A percentile compares a stretch with the other conserved stretches of the same genome.
Conservation (phyloP, 768 basidiomycete species). For the Mycena floridula region DNA sequence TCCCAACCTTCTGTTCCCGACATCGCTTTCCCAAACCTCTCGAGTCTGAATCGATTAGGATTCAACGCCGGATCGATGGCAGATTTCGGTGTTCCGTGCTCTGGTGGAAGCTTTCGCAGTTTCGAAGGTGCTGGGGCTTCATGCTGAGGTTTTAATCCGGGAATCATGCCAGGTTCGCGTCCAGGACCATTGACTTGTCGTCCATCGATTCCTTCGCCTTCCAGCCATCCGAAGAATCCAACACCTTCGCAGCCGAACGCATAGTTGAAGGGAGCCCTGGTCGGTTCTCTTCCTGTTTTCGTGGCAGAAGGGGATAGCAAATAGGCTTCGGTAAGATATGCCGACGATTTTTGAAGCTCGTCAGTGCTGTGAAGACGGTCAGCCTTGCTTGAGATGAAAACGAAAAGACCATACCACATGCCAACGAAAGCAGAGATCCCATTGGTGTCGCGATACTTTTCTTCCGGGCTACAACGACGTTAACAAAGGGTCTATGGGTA, state of each 20-base stretch:
- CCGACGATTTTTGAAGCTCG: slow-evolving; percentile 71
- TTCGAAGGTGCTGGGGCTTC: too few relatives aligned
- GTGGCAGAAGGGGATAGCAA: slow-evolving; percentile 27
- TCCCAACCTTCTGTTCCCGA: slow-evolving; percentile 69
- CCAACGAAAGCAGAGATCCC: slow-evolving; percentile 70
- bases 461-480: slow-evolving; percentile 39
- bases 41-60: slow-evolving; percentile 45
- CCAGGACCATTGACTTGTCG: too few relatives aligned
- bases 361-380: too few relatives aligned
- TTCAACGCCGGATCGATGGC: too few relatives aligned
- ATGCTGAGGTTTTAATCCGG: too few relatives aligned
- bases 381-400: too few relatives aligned
- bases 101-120: too few relatives aligned
- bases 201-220: slow-evolving; percentile 36
- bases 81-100: too few relatives aligned
- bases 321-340: slow-evolving; percentile 69
- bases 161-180: too few relatives aligned
- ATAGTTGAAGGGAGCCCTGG: slow-evolving; percentile 63
- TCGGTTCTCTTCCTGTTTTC: slow-evolving; percentile 34
- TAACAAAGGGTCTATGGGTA: not conserved
- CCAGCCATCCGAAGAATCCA: slow-evolving; percentile 72
- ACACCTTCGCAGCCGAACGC: slow-evolving; percentile 48
- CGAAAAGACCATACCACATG: too few relatives aligned
- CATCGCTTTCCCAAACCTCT: slow-evolving; percentile 75
- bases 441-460: slow-evolving; percentile 61